Evolutionary conservation across 1,284 basidiomycete genomes (phyloP), one percentile per base, ranked within the genome.

Genomic region (Fomitopsis schrenkii): DNA sequence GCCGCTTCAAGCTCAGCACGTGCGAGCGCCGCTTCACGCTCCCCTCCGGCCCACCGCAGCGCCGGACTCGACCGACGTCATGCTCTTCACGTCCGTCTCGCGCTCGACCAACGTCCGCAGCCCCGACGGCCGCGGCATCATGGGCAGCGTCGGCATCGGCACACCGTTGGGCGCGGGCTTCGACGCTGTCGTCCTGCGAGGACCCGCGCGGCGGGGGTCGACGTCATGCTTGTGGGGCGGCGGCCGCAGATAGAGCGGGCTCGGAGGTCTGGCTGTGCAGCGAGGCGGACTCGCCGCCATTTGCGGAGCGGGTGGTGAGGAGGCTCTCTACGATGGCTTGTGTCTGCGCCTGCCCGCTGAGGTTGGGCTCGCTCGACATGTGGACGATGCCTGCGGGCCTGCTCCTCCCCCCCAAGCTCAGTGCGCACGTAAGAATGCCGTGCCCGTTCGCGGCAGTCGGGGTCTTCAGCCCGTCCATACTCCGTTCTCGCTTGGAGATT

Each of bases 401-500:
- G 52, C 6, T 26, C 52, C 52, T 38, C 35, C 28, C 7, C 52
- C 33, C 35, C 52, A 54, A 15, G 52, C 52, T 54, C 28, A 54
- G 35, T 19, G 38, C 52, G 7, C 52, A 4, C 8, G 33, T 19
- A 8, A 35, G 52, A 5, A 54, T 54, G 14, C 52, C 52, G 52
- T 54, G 26, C 35, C 17, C 35, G 14, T 28, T 38, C 35, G 52
- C 30, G 17, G 52, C 52, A 15, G 22, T 40, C 7, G 52, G 52
- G n/a, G 52, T 54, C 52, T 54, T 54, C 35, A 40, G 35, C 33
- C 38, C 52, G 35, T 54, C 38, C 52, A 38, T 22, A 28, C 33
- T n/a, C 12, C 17, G 52, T 12, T 33, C 50, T 33, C 50, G 28
- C 50, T 28, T 82, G 26, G 95, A 98, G 72, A 80, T 98, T 52